Percentiles rank a stretch among this genome's conserved stretches.
Conservation (phyloP, 2,329 filamentous ascomycete genomes). For the Botrytis galanthina region DNA sequence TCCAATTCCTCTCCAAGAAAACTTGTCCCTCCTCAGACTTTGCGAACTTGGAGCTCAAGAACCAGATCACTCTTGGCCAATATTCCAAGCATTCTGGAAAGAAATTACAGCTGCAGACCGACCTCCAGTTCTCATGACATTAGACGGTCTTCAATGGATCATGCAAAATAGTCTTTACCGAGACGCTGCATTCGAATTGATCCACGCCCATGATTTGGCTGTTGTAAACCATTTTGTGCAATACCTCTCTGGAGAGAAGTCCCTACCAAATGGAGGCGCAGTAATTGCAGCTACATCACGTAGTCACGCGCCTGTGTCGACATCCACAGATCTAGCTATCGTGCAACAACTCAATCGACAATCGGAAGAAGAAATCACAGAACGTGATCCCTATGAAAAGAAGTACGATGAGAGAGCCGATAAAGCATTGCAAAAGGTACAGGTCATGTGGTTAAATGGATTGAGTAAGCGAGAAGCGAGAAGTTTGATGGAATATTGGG, state of each 20-base stretch:
- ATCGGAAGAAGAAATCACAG: slow-evolving; percentile 40
- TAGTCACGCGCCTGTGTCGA: slow-evolving; percentile 64
- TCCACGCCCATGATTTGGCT: slow-evolving; percentile 83
- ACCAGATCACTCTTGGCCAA: slow-evolving; percentile 72
- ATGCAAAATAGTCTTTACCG: slow-evolving; percentile 79
- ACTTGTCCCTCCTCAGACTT: slow-evolving; percentile 64
- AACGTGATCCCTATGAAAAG: slow-evolving; percentile 53
- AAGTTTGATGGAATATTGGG: slow-evolving; percentile 89
- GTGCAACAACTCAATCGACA: slow-evolving; percentile 51
- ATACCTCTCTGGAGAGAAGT: slow-evolving; percentile 60
- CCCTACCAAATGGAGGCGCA: slow-evolving; percentile 70
- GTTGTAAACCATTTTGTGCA: slow-evolving; percentile 74
- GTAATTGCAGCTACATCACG: slow-evolving; percentile 72
- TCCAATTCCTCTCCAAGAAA: slow-evolving; percentile 55
- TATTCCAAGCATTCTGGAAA: slow-evolving; percentile 77
- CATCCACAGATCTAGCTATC: slow-evolving; percentile 68
- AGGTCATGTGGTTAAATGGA: slow-evolving; percentile 60
- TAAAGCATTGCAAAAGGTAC: slow-evolving; percentile 50
- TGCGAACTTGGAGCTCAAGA: slow-evolving; percentile 68
- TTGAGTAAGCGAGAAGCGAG: slow-evolving; percentile 72
- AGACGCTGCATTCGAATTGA: slow-evolving; percentile 63
- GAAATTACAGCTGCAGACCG: slow-evolving; percentile 62
- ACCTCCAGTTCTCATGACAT: slow-evolving; percentile 63
- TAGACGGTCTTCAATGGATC: slow-evolving; percentile 79
- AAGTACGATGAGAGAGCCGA: slow-evolving; percentile 58